A percentile compares a stretch with the other conserved stretches of the same genome.
phyloP scores from a whole-genome alignment of 2,329 filamentous ascomycete genomes.

The Colletotrichum sp. region DNA sequence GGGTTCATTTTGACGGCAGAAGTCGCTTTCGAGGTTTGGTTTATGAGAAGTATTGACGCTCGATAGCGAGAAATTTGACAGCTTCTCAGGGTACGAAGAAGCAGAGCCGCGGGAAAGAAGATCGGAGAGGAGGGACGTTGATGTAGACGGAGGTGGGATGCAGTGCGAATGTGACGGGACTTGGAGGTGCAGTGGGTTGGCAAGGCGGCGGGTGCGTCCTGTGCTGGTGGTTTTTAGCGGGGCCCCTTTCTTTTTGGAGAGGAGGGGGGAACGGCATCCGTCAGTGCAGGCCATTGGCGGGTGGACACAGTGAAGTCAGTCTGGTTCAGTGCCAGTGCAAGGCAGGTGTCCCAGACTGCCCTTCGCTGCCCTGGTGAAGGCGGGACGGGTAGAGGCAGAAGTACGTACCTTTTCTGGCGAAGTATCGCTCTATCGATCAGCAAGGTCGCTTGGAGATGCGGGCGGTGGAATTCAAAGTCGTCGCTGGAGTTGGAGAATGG shows the following conservation, averaged over 20 bases:
- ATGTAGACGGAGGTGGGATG: constrained; percentile 7
- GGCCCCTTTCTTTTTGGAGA: constrained; percentile 16
- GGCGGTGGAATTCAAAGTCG: background rate
- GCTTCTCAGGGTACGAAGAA: background rate
- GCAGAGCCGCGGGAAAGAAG: background rate
- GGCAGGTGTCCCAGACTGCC: background rate
- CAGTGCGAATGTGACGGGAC: constrained; percentile 15
- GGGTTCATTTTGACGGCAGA: constrained; percentile 75
- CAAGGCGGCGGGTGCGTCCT: constrained; percentile 14
- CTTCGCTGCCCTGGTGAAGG: background rate
- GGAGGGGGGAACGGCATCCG: background rate
- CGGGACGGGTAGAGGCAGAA: background rate
- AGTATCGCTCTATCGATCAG: background rate
- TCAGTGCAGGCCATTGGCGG: background rate
- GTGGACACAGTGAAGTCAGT: constrained; percentile 10
- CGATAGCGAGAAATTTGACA: background rate
- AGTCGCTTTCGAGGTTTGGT: background rate
- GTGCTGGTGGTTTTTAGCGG: constrained; percentile 19
- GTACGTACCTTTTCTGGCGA: background rate
- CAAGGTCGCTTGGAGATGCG: background rate
- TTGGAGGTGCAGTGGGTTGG: constrained; percentile 19
- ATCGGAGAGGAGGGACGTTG: constrained; percentile 4
- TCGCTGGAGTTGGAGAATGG: background rate
- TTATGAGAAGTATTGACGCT: background rate
- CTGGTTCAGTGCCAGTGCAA: background rate